These are phyloP conservation scores for Pseudopithomyces chartarum DNA, from an alignment of 2,329 filamentous ascomycete genomes.

Conservation along the genomic window DNA sequence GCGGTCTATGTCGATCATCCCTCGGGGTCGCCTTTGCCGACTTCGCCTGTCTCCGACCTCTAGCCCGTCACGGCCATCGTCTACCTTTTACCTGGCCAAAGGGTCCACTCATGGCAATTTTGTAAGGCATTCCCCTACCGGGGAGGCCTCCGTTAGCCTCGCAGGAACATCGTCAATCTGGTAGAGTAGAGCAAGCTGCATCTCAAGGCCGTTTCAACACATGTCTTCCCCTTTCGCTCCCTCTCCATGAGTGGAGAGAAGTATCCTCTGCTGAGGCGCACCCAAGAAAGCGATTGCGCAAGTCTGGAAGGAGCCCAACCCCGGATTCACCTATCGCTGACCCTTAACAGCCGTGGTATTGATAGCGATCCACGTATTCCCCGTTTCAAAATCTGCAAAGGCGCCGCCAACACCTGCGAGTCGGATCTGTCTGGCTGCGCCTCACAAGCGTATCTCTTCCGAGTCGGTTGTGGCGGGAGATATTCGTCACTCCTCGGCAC, in stretches of 20 bases:
- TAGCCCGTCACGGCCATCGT: slow-evolving; percentile 6
- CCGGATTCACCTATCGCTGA: slow-evolving; percentile 32
- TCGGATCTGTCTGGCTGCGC: slow-evolving; percentile 31
- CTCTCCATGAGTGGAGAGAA: slow-evolving; percentile 32
- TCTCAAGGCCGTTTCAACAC: slow-evolving; percentile 33
- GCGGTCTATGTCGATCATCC: slow-evolving; percentile 22
- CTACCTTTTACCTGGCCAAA: neutral
- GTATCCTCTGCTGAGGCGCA: slow-evolving; percentile 28
- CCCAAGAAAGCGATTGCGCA: slow-evolving; percentile 28
- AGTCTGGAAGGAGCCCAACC: slow-evolving; percentile 17
- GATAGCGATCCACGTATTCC: slow-evolving; percentile 35
- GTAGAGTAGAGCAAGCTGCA: slow-evolving; percentile 12
- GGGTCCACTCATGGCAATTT: slow-evolving; percentile 1
- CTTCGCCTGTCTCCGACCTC: slow-evolving; percentile 4
- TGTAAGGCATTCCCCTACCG: slow-evolving; percentile 13
- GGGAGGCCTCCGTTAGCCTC: slow-evolving; percentile 23
- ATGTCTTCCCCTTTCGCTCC: slow-evolving; percentile 18
- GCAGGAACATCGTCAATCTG: slow-evolving; percentile 12
- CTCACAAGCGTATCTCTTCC: slow-evolving; percentile 25
- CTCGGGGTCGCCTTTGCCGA: slow-evolving; percentile 31
- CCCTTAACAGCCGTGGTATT: slow-evolving; percentile 35
- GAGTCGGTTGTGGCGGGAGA: slow-evolving; percentile 36
- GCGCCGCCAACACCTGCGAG: slow-evolving; percentile 27
- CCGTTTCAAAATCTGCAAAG: slow-evolving; percentile 41
- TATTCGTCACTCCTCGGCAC: slow-evolving; percentile 23